phyloP scores from a whole-genome alignment of 495 filamentous ascomycete genomes.

The Penicillium herquei region DNA sequence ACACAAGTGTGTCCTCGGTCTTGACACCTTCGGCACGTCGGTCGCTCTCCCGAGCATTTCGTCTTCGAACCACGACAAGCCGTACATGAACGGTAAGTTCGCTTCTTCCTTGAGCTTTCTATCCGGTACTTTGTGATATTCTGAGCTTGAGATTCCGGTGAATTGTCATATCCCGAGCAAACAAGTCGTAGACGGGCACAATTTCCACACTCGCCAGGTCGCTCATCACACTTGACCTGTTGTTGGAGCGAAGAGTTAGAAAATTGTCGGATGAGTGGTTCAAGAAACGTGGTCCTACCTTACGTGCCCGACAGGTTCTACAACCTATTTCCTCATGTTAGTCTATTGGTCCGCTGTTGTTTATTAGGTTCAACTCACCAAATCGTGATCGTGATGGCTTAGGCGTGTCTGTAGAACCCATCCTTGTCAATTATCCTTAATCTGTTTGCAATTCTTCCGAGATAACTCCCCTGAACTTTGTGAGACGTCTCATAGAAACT shows the following conservation, averaged over 20 bases:
- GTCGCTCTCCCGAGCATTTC: conserved; percentile 36
- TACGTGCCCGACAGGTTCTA: conserved; percentile 29
- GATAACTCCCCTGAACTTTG: background rate
- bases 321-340: conserved; percentile 18
- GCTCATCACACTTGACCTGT: conserved; percentile 34
- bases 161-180: conserved; percentile 22
- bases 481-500: background rate
- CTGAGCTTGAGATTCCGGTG: conserved; percentile 3
- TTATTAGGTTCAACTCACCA: conserved; percentile 10
- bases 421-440: background rate
- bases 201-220: conserved; percentile 26
- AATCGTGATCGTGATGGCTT: conserved; percentile 24
- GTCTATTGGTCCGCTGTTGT: background rate
- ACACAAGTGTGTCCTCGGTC: conserved; percentile 22
- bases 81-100: conserved; percentile 35
- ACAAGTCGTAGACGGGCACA: conserved; percentile 25
- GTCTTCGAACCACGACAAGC: conserved; percentile 32
- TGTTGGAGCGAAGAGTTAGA: background rate
- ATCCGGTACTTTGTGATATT: background rate
- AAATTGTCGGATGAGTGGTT: background rate
- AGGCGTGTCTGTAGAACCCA: conserved; percentile 3
- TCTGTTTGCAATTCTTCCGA: background rate
- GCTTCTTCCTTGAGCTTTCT: conserved; percentile 17
- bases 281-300: conserved; percentile 12
- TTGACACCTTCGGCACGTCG: conserved; percentile 29